phyloP scores from a whole-genome alignment of 2,329 filamentous ascomycete genomes.

The Talaromyces marneffei region DNA sequence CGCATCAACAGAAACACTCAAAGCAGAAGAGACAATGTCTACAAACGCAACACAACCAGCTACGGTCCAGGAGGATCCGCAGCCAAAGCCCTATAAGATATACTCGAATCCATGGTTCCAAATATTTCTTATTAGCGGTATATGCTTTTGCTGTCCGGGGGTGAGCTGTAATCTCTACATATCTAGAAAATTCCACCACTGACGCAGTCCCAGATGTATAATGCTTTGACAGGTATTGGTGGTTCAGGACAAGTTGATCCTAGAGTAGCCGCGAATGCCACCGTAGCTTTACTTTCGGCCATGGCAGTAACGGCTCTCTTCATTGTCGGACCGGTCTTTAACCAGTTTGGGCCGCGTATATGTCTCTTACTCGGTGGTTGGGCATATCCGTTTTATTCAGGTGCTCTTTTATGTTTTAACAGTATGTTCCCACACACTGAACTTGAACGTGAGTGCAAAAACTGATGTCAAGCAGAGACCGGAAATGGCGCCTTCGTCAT shows the following conservation, averaged over 20 bases:
- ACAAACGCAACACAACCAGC: not conserved
- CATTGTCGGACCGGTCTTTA: constrained; percentile 32
- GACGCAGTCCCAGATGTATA: constrained; percentile 30
- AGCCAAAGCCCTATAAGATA: not conserved
- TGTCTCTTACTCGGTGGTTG: constrained; percentile 35
- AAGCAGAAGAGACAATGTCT: not conserved
- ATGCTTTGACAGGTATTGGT: constrained; percentile 34
- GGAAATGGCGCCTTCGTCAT: constrained; percentile 34
- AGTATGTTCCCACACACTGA: constrained; percentile 9
- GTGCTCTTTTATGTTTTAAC: constrained; percentile 31
- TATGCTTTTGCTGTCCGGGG: constrained; percentile 39
- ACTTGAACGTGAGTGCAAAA: not conserved
- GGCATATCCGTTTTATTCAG: constrained; percentile 35
- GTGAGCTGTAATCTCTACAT: constrained; percentile 22
- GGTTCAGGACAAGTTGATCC: constrained; percentile 35
- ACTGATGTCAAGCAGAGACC: not conserved
- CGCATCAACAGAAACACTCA: not conserved
- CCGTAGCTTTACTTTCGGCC: constrained; percentile 31
- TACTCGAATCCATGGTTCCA: constrained; percentile 32
- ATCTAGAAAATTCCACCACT: not conserved
- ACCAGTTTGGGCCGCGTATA: constrained; percentile 29
- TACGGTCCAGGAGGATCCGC: not conserved
- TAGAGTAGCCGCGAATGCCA: constrained; percentile 35
- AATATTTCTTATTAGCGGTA: constrained; percentile 37
- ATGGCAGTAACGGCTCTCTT: constrained; percentile 33